Base-by-base conservation (phyloP, 345 rosid genomes). In the Boechera divaricarpa region DNA sequence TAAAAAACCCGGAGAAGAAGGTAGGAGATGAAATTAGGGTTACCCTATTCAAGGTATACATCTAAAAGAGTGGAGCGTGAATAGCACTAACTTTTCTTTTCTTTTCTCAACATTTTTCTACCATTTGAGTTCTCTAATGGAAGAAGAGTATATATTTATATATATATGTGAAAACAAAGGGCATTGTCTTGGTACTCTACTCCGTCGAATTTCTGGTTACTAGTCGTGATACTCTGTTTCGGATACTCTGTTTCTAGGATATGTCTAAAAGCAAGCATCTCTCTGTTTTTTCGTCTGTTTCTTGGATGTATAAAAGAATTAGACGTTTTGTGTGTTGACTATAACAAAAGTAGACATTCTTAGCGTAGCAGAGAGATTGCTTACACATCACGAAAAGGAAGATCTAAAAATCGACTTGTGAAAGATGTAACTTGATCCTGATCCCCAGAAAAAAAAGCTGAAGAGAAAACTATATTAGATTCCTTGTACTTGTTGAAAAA, bases 21-120 rank as follows among this genome's bases (percentile, higher is more conserved):
- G 75, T 77, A 77, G 61, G 59, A 70, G 66, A 63, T 67, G 78
- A 44, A 61, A 68, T 58, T 74, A 74, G 76, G 67, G 82, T 57
- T 74, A 62, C 10, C 9, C 70, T 52, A 47, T 39, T 21, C 59
- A 28, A 32, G 6, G n/a, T n/a, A n/a, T n/a, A n/a, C n/a, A n/a
- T 48, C 32, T 12, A 33, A 74, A 39, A 51, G 82, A 56, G 83
- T 82, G 93, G 86, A 84, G 90, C 83, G 81, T 63, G 55, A 78
- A 76, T 82, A 87, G 88, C 88, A 83, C 90, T 84, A 32, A 74
- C 60, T 75, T 80, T 79, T 79, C 16, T 69, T 69, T 71, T 41
- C 9, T 49, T 38, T 38, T 54, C 47, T 41, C n/a, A 60, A 61
- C 62, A 60, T 62, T 81, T 82, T 75, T 66, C 77, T 67, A 73